Percentiles rank a stretch among this genome's conserved stretches.
These are phyloP conservation scores for Phaeosphaeriaceae sp. DNA, from an alignment of 2,329 filamentous ascomycete genomes.

Conservation along the genomic window DNA sequence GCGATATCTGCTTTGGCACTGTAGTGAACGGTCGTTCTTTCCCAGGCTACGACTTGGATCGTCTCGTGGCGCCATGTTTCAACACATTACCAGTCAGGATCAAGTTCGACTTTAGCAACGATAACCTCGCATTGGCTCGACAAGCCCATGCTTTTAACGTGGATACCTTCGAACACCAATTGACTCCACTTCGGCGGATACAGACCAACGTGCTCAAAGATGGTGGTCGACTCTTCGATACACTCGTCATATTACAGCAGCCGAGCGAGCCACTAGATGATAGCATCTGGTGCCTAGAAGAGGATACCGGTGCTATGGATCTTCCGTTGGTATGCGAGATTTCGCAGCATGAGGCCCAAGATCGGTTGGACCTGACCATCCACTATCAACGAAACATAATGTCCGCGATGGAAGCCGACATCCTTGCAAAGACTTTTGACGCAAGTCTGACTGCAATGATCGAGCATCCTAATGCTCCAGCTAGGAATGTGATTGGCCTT, in stretches of 20 bases:
- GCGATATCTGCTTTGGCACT: conserved; percentile 86
- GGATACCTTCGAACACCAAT: conserved; percentile 70
- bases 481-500: conserved; percentile 31
- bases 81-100: conserved; percentile 81
- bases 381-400: conserved; percentile 59
- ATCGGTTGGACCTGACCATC: conserved; percentile 66
- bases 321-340: conserved; percentile 80
- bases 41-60: conserved; percentile 69
- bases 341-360: conserved; percentile 60
- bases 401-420: conserved; percentile 31
- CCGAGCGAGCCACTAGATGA: conserved; percentile 54
- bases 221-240: conserved; percentile 74
- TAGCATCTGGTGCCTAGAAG: conserved; percentile 58
- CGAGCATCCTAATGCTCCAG: conserved; percentile 23
- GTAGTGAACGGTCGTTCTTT: conserved; percentile 80
- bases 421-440: conserved; percentile 39
- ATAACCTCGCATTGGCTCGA: conserved; percentile 65
- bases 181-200: conserved; percentile 76
- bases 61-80: conserved; percentile 87
- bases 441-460: conserved; percentile 33
- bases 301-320: conserved; percentile 71
- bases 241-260: conserved; percentile 79
- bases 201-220: conserved; percentile 61
- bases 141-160: conserved; percentile 68
- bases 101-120: conserved; percentile 56